phyloP scores from a whole-genome alignment of 345 rosid species.

The rapeseed (Brassica napus) region Da-Ae NC_063447.1:3607001-3607500 shows the following conservation, averaged over 20 bases:
- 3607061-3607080: constrained; percentile 49
- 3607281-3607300: constrained; percentile 48
- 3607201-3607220: constrained; percentile 58
- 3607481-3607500: constrained; percentile 90
- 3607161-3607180: constrained; percentile 73
- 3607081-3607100: constrained; percentile 46
- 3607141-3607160: constrained; percentile 57
- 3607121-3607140: constrained; percentile 74
- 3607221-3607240: constrained; percentile 59
- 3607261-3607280: constrained; percentile 77
- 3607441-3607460: constrained; percentile 79
- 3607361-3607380: constrained; percentile 47
- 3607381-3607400: constrained; percentile 66
- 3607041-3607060: constrained; percentile 41
- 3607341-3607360: constrained; percentile 53
- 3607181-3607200: constrained; percentile 56
- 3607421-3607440: constrained; percentile 69
- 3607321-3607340: constrained; percentile 52
- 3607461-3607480: constrained; percentile 85
- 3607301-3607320: constrained; percentile 62
- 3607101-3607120: constrained; percentile 60
- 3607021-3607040: constrained; percentile 39
- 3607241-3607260: constrained; percentile 60
- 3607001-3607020: constrained; percentile 64
- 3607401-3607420: constrained; percentile 55